Evolutionary conservation across 2,329 filamentous ascomycete genomes (phyloP), one percentile per base, ranked within the genome.

Genomic region (Diplodia intermedia): DNA sequence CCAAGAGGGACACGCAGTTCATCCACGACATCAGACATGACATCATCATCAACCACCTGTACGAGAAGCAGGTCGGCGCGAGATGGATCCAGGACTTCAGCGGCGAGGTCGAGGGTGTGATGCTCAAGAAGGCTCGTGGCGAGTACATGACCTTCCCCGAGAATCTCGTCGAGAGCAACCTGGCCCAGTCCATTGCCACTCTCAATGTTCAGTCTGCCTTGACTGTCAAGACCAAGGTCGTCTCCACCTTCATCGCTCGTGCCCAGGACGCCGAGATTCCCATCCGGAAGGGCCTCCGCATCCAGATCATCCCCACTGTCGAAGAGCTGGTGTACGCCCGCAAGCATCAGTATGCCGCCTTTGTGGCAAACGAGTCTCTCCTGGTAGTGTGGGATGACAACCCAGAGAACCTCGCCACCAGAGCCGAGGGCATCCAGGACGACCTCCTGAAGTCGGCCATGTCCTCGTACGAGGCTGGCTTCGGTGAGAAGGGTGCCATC

Each of bases 341-440:
- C 69, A 94, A 92, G 77, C 88, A 92, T 76, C 91, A 94, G 75
- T 93, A 91, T 71, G 91, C 91, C 14, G 91, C 92, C 8, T 94
- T 94, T 75, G 85, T 94, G 52, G 88, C 90, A 2, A 87, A 86
- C 0, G 89, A 91, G 70, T 87, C 87, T 4, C 82, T 94, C 5
- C 81, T 95, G 1, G 82, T 94, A 1, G 91, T 94, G 1, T 95
- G 92, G 92, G 91, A 94, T 71, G 91, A 94, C 71, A 90, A 94
- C 68, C 87, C 91, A 0, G 82, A 90, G 67, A 88, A 92, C 73
- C 81, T 94, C 9, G 83, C 93, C 5, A 81, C 86, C 67, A 84
- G 91, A 67, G 91, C 90, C 54, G 88, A 89, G 74, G 84, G 85
- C 40, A 93, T 94, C 69, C 90, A 94, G 78, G 86, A 86, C 2